A percentile compares a stretch with the other conserved stretches of the same genome.
Evolutionary conservation across 257 asterid species (phyloP).

Genomic region (Penstemon newberryi): DNA sequence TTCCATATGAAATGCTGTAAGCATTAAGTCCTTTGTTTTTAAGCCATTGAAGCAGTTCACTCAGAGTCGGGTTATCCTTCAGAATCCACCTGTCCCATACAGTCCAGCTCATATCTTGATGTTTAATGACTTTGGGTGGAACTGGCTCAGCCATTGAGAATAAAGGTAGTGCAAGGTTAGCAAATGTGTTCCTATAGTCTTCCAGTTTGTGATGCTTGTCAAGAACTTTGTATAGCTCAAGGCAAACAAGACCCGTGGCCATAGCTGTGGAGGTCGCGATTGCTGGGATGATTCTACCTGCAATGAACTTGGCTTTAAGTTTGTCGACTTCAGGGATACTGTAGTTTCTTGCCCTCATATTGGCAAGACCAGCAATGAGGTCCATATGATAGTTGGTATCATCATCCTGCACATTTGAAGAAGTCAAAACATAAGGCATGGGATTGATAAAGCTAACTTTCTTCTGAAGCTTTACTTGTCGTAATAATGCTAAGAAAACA

Average conservation of each 20-base stretch:
- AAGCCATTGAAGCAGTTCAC: slow-evolving; percentile 43
- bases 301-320: slow-evolving; percentile 49
- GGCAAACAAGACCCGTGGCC: slow-evolving; percentile 53
- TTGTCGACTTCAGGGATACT: slow-evolving; percentile 53
- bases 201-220: slow-evolving; percentile 44
- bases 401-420: slow-evolving; percentile 37
- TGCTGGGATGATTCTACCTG: slow-evolving; percentile 51
- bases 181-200: slow-evolving; percentile 56
- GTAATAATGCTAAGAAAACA: not conserved
- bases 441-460: not conserved
- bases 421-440: slow-evolving; percentile 1
- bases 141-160: slow-evolving; percentile 60
- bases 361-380: slow-evolving; percentile 45
- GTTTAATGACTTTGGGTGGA: slow-evolving; percentile 44
- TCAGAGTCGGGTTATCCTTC: slow-evolving; percentile 38
- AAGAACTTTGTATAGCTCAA: slow-evolving; percentile 46
- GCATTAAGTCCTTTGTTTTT: slow-evolving; percentile 38
- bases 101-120: slow-evolving; percentile 50
- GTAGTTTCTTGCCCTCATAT: slow-evolving; percentile 53
- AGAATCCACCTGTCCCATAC: slow-evolving; percentile 53
- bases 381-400: slow-evolving; percentile 52
- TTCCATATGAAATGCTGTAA: slow-evolving; percentile 46
- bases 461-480: not conserved
- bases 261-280: slow-evolving; percentile 53
- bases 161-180: slow-evolving; percentile 51